Conservation (phyloP, 1,284 basidiomycete genomes). For the Ceratobasidium papillatum region DNA sequence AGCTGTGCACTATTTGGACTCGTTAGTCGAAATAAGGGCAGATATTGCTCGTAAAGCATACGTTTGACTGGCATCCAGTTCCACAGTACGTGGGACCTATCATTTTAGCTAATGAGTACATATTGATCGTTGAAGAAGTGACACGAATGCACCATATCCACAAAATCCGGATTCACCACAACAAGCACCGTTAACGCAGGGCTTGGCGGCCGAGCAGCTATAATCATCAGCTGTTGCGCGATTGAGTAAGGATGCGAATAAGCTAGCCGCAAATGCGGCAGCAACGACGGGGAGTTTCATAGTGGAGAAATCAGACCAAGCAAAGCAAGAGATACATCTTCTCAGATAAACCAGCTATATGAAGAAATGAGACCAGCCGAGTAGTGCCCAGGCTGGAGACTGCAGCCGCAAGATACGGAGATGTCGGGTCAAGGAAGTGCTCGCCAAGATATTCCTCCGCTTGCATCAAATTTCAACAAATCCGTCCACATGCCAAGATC, state of each 20-base stretch:
- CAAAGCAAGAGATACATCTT: background rate
- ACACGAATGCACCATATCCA: background rate
- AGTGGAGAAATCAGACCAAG: background rate
- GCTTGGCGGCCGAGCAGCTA: background rate
- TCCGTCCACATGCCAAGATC: no score
- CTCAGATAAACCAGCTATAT: background rate
- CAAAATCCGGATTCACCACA: constrained; percentile 8
- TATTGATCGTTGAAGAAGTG: background rate
- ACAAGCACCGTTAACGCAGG: constrained; percentile 12
- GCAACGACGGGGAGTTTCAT: constrained; percentile 1
- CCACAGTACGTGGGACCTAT: constrained; percentile 14
- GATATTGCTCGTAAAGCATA: no score
- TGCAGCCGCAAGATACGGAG: background rate
- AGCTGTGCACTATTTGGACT: constrained; percentile 20
- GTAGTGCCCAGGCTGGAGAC: no score
- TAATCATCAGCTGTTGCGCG: background rate
- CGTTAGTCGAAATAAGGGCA: no score
- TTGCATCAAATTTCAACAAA: no score
- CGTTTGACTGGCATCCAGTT: constrained; percentile 14
- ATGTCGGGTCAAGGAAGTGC: no score
- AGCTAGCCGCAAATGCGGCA: background rate
- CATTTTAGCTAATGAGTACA: background rate
- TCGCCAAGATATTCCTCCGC: no score
- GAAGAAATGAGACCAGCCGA: background rate
- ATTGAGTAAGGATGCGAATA: background rate